A percentile compares a stretch with the other conserved stretches of the same genome.
phyloP scores from a whole-genome alignment of 495 filamentous ascomycete species.

The Talaromyces borbonicus region DNA sequence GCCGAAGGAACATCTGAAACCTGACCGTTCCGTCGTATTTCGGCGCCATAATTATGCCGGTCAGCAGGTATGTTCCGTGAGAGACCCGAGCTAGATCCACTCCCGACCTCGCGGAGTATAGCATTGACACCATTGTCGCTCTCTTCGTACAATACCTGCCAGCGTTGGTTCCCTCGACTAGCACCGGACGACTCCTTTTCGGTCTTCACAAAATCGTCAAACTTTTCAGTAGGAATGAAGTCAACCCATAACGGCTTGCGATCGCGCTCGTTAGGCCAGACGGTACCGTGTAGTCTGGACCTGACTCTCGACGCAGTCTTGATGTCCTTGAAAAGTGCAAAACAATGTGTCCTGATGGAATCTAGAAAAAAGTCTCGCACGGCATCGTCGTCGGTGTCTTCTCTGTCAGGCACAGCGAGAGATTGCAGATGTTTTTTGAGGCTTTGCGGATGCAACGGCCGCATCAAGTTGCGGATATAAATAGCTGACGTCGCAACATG shows the following conservation, averaged over 20 bases:
- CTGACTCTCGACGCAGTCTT: constrained; percentile 72
- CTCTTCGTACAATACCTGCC: constrained; percentile 63
- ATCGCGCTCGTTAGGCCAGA: constrained; percentile 82
- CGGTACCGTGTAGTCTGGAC: constrained; percentile 58
- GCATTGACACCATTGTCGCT: constrained; percentile 47
- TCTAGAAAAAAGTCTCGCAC: constrained; percentile 71
- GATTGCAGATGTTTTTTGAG: constrained; percentile 58
- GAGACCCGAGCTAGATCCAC: neutral
- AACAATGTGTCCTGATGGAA: constrained; percentile 76
- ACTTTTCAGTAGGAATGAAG: constrained; percentile 70
- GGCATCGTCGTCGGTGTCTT: constrained; percentile 36
- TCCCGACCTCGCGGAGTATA: constrained; percentile 39
- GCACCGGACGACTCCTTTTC: constrained; percentile 48
- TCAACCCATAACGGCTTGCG: constrained; percentile 83
- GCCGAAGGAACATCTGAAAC: neutral
- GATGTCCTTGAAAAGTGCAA: constrained; percentile 58
- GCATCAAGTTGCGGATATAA: constrained; percentile 87
- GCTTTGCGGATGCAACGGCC: constrained; percentile 58
- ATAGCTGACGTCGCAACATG: constrained; percentile 79
- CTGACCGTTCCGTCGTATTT: constrained; percentile 4
- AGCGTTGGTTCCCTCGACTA: constrained; percentile 43
- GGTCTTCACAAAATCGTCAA: constrained; percentile 62
- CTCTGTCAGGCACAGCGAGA: constrained; percentile 52
- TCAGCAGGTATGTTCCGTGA: constrained; percentile 20
- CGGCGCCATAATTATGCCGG: constrained; percentile 16